Evolutionary conservation across 441 rosid genomes (phyloP).

Genomic region (Codiaeum variegatum): DNA sequence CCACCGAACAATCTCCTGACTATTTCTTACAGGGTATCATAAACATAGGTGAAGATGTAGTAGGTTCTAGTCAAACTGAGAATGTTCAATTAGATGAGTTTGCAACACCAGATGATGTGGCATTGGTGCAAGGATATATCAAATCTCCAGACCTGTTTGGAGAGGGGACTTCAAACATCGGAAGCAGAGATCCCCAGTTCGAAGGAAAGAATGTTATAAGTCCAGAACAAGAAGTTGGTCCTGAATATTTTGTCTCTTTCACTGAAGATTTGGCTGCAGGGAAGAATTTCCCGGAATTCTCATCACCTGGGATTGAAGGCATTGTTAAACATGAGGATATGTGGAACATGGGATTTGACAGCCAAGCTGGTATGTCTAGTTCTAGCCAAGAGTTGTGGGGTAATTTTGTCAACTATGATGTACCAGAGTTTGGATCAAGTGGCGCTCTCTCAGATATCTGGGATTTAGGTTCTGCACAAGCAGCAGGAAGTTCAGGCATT

Average conservation of each 20-base stretch:
- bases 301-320: slow-evolving; percentile 38
- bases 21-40: slow-evolving; percentile 29
- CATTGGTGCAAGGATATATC: slow-evolving; percentile 17
- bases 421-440: slow-evolving; percentile 43
- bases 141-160: slow-evolving; percentile 20
- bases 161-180: slow-evolving; percentile 37
- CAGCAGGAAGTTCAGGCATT: slow-evolving; percentile 40
- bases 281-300: slow-evolving; percentile 32
- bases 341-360: slow-evolving; percentile 59
- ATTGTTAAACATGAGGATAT: slow-evolving; percentile 50
- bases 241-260: slow-evolving; percentile 40
- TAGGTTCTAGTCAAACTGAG: slow-evolving; percentile 29
- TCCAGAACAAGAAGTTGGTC: slow-evolving; percentile 35
- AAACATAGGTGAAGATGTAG: slow-evolving; percentile 31
- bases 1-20: slow-evolving; percentile 28
- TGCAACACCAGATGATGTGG: slow-evolving; percentile 19
- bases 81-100: slow-evolving; percentile 23
- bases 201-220: slow-evolving; percentile 45
- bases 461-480: slow-evolving; percentile 49
- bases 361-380: slow-evolving; percentile 39
- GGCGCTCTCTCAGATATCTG: slow-evolving; percentile 58
- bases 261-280: slow-evolving; percentile 34
- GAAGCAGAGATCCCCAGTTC: slow-evolving; percentile 26
- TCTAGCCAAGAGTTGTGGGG: slow-evolving; percentile 49
- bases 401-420: slow-evolving; percentile 38